Evolutionary conservation across 2,329 filamentous ascomycete species (phyloP).

Genomic region (Trichoderma harzianum): DNA sequence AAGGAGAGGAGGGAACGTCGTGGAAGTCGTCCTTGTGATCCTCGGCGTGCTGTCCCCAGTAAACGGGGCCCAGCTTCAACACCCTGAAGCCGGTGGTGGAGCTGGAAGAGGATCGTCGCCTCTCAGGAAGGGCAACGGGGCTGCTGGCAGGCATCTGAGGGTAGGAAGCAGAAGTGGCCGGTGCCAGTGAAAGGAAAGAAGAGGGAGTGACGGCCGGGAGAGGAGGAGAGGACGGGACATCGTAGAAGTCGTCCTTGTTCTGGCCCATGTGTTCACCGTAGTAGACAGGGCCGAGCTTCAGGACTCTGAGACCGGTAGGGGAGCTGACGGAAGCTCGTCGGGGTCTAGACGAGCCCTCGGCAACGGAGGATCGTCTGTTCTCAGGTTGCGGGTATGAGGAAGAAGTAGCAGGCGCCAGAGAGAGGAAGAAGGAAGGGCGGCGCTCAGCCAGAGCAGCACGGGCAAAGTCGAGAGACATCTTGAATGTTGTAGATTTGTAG

Average conservation of each 20-base stretch:
- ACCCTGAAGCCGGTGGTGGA: slow-evolving; percentile 45
- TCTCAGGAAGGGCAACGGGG: slow-evolving; percentile 23
- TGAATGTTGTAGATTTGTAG: not conserved
- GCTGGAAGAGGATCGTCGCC: slow-evolving; percentile 54
- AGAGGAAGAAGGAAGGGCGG: slow-evolving; percentile 44
- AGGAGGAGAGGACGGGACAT: slow-evolving; percentile 25
- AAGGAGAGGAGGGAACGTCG: slow-evolving; percentile 30
- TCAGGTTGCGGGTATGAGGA: slow-evolving; percentile 50
- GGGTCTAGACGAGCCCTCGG: slow-evolving; percentile 24
- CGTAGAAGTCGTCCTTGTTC: slow-evolving; percentile 55
- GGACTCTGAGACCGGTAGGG: slow-evolving; percentile 45
- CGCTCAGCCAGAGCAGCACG: slow-evolving; percentile 18
- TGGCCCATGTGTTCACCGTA: slow-evolving; percentile 58
- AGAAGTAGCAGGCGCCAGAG: slow-evolving; percentile 57
- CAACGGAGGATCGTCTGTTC: slow-evolving; percentile 21
- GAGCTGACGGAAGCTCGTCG: slow-evolving; percentile 55
- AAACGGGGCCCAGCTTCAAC: slow-evolving; percentile 62
- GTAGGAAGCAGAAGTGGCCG: slow-evolving; percentile 55
- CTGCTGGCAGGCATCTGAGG: slow-evolving; percentile 41
- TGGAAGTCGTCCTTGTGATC: slow-evolving; percentile 56
- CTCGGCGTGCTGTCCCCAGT: slow-evolving; percentile 59
- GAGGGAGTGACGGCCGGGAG: slow-evolving; percentile 17
- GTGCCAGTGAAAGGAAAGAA: slow-evolving; percentile 56
- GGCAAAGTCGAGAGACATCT: slow-evolving; percentile 19
- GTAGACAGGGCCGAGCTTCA: slow-evolving; percentile 64